Percentiles rank a stretch among this genome's conserved stretches.
These are phyloP conservation scores for Metarhizium brunneum DNA, from an alignment of 2,329 filamentous ascomycete species.

Conservation along the genomic window DNA sequence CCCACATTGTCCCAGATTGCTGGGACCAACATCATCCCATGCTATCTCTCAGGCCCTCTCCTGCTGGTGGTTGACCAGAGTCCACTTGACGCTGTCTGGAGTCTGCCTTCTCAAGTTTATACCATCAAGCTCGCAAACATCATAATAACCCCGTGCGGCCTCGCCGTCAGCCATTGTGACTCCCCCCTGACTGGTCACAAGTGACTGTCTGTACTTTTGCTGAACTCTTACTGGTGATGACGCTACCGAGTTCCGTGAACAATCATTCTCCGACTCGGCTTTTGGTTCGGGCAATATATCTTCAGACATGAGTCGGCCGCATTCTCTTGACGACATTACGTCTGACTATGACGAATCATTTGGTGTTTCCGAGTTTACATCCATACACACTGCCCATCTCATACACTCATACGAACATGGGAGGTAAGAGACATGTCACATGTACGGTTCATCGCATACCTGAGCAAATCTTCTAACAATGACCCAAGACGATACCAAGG, in stretches of 20 bases:
- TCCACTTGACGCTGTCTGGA: neutral
- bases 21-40: conserved; percentile 1
- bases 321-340: conserved; percentile 19
- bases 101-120: neutral
- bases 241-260: neutral
- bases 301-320: conserved; percentile 13
- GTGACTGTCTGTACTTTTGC: neutral
- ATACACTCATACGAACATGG: conserved; percentile 24
- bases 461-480: neutral
- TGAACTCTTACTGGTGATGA: neutral
- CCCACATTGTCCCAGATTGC: conserved; percentile 1
- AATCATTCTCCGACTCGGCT: neutral
- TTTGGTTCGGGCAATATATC: neutral
- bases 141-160: neutral
- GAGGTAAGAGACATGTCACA: conserved; percentile 16
- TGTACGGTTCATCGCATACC: too few relatives aligned
- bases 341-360: conserved; percentile 31
- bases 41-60: conserved; percentile 6
- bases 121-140: neutral
- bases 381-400: conserved; percentile 21
- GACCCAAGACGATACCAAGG: conserved; percentile 38
- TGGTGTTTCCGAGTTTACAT: conserved; percentile 30
- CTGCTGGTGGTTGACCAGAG: neutral
- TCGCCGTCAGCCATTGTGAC: neutral
- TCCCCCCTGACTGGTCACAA: neutral